Evolutionary conservation across 139 green algal species (phyloP).

Genomic region (Eudorina sp.): DNA sequence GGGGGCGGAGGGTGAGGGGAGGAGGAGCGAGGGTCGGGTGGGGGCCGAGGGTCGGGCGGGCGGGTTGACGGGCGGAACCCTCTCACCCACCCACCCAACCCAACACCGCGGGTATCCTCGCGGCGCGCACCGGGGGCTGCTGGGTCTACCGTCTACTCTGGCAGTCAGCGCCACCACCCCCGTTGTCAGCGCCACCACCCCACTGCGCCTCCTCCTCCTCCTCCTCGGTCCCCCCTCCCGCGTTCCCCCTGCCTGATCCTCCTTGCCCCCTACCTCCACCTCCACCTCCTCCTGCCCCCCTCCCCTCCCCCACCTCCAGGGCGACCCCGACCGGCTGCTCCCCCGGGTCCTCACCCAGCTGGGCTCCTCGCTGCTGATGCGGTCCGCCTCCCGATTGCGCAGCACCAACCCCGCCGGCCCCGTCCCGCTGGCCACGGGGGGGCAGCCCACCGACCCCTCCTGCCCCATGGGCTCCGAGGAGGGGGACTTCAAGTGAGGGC

Average conservation of each 20-base stretch:
- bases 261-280: background rate
- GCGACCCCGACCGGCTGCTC: background rate
- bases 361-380: slow-evolving; percentile 2
- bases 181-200: too few relatives aligned
- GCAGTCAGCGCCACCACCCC: too few relatives aligned
- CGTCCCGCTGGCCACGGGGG: background rate
- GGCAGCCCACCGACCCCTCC: slow-evolving; percentile 3
- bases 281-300: background rate
- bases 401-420: background rate
- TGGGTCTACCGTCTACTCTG: too few relatives aligned
- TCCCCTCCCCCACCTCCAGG: background rate
- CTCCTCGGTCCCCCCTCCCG: background rate
- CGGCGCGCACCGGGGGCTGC: too few relatives aligned
- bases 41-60: too few relatives aligned
- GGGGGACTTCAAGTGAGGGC: background rate
- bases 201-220: background rate
- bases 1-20: too few relatives aligned
- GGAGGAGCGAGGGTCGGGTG: too few relatives aligned
- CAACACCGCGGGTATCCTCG: too few relatives aligned
- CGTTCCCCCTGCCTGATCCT: background rate
- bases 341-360: background rate
- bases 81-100: too few relatives aligned
- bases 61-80: too few relatives aligned
- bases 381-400: background rate
- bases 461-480: background rate